These are phyloP conservation scores for Penicillium odoratum DNA, from an alignment of 495 filamentous ascomycete species.

Conservation along the genomic window DNA sequence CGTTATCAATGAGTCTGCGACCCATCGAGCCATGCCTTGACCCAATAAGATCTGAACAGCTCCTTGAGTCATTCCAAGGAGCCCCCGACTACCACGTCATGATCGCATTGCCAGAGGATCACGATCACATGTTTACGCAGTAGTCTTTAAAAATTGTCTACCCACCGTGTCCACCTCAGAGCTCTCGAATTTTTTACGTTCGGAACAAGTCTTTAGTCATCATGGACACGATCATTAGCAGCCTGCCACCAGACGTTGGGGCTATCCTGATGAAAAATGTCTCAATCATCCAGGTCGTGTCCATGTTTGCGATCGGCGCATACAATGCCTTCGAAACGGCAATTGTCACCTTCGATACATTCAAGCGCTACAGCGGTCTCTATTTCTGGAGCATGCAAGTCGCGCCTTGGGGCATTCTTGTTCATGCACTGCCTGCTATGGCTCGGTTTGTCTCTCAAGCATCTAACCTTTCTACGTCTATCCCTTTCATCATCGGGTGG, in stretches of 20 bases:
- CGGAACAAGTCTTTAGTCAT: neutral
- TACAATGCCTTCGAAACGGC: constrained; percentile 3
- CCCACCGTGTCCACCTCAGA: neutral
- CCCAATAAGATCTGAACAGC: neutral
- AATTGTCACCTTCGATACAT: neutral
- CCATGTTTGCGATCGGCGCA: constrained; percentile 2
- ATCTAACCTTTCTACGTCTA: constrained; percentile 8
- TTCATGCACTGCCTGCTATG: constrained; percentile 10
- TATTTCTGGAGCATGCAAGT: constrained; percentile 11
- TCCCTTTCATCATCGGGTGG: constrained; percentile 9
- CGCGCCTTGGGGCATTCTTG: constrained; percentile 5
- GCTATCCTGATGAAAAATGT: neutral
- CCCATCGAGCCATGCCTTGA: neutral
- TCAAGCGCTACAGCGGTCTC: constrained; percentile 1
- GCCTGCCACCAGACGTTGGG: neutral
- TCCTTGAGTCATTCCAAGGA: neutral
- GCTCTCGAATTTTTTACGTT: neutral
- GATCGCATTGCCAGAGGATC: neutral
- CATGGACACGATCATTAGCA: neutral
- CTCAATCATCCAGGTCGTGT: constrained; percentile 1
- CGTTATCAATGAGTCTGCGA: neutral
- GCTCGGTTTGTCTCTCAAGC: constrained; percentile 6
- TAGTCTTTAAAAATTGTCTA: neutral
- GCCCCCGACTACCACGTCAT: neutral
- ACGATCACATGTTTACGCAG: neutral